Evolutionary conservation across 352 stramenopile species (phyloP).

Genomic region (Plasmopara halstedii): DNA sequence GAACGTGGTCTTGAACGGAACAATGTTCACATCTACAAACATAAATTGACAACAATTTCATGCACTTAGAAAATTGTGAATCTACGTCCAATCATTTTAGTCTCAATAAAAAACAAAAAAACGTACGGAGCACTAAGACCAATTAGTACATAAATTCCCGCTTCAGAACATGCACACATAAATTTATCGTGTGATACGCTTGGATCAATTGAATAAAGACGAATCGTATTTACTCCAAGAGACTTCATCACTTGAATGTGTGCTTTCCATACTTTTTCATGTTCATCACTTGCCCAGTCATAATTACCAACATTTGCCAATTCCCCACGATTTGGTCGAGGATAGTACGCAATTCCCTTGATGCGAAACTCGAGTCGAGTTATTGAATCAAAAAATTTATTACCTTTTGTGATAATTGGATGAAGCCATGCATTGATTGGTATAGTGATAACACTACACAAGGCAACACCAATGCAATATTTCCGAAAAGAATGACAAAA

Average conservation of each 20-base stretch:
- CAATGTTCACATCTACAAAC: conserved; percentile 44
- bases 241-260: conserved; percentile 50
- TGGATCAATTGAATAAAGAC: conserved; percentile 63
- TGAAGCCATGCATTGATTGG: conserved; percentile 32
- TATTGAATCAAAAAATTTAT: conserved; percentile 80
- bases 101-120: background rate
- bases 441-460: conserved; percentile 10
- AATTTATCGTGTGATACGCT: conserved; percentile 65
- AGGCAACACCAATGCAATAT: conserved; percentile 9
- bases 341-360: conserved; percentile 72
- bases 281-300: conserved; percentile 56
- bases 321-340: conserved; percentile 53
- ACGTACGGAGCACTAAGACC: conserved; percentile 52
- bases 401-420: conserved; percentile 52
- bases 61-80: too few relatives aligned
- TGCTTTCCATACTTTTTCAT: conserved; percentile 46
- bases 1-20: conserved; percentile 35
- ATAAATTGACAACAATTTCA: too few relatives aligned
- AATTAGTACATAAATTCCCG: conserved; percentile 68
- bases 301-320: conserved; percentile 44
- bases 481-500: too few relatives aligned
- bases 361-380: conserved; percentile 59
- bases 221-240: conserved; percentile 56
- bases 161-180: conserved; percentile 57
- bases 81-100: background rate